phyloP scores from a whole-genome alignment of 257 asterid genomes.

The Solanum peruvianum region DNA sequence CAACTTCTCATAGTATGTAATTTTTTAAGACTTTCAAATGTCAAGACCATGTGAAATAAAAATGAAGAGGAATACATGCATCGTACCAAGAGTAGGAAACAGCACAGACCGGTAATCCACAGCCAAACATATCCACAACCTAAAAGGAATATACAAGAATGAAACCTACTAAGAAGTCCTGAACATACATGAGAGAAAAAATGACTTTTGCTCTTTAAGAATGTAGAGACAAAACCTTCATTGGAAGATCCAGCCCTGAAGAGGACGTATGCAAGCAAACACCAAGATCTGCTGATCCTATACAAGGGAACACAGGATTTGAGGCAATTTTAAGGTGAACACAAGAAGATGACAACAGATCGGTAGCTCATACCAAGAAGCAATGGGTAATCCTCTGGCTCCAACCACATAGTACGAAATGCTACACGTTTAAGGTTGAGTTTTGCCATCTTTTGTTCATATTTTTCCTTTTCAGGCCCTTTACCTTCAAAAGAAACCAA shows the following conservation, averaged over 20 bases:
- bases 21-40: not conserved
- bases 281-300: constrained; percentile 93
- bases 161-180: constrained; percentile 7
- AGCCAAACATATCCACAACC: constrained; percentile 99
- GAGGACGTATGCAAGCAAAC: constrained; percentile 96
- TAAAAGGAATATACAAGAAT: constrained; percentile 7
- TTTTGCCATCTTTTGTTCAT: constrained; percentile 68
- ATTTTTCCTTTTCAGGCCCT: constrained; percentile 97
- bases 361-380: constrained; percentile 65
- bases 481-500: constrained; percentile 41
- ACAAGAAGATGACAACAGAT: not conserved
- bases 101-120: constrained; percentile 96
- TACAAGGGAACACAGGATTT: constrained; percentile 10
- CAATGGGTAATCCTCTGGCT: constrained; percentile 92
- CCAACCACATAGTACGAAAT: constrained; percentile 91
- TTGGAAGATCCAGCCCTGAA: constrained; percentile 91
- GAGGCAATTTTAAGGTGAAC: not conserved
- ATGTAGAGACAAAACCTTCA: constrained; percentile 51
- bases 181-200: not conserved
- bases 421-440: constrained; percentile 85
- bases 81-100: constrained; percentile 95
- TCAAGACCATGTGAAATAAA: not conserved
- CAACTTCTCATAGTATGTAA: not conserved
- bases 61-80: not conserved
- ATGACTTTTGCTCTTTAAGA: not conserved